Percentiles rank a stretch among this genome's conserved stretches.
Evolutionary conservation across 2,329 filamentous ascomycete species (phyloP).

Genomic region (Aspergillus eucalypticola): DNA sequence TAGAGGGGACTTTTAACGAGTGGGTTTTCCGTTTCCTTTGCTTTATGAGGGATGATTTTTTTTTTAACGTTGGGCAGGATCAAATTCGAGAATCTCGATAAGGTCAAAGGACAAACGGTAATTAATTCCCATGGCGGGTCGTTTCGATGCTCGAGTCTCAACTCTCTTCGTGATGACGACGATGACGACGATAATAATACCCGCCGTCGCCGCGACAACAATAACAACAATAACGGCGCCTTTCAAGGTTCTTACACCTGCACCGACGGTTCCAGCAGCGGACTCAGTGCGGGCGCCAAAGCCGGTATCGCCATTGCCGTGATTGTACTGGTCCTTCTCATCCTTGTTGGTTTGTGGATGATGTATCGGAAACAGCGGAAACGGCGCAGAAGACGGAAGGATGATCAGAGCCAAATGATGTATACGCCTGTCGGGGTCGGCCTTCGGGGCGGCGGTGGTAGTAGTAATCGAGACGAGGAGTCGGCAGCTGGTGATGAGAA

Average conservation of each 20-base stretch:
- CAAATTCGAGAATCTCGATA: constrained; percentile 26
- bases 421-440: constrained; percentile 1
- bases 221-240: constrained; percentile 11
- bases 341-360: constrained; percentile 23
- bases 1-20: constrained; percentile 28
- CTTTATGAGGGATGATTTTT: neutral
- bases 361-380: constrained; percentile 14
- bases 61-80: constrained; percentile 18
- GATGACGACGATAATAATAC: neutral
- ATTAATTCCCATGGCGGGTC: constrained; percentile 22
- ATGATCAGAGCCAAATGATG: neutral
- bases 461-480: neutral
- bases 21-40: constrained; percentile 8
- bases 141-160: constrained; percentile 26
- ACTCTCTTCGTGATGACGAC: constrained; percentile 10
- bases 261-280: constrained; percentile 11
- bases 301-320: constrained; percentile 40
- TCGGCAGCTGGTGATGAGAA: neutral
- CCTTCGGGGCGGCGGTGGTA: neutral
- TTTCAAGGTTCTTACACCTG: constrained; percentile 26
- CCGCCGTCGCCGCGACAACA: neutral
- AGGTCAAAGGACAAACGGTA: constrained; percentile 23
- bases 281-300: constrained; percentile 30
- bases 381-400: constrained; percentile 3
- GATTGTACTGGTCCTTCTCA: constrained; percentile 36